Base-by-base conservation (phyloP, 2,329 filamentous ascomycete genomes). In the Hypoxylon sp. region DNA sequence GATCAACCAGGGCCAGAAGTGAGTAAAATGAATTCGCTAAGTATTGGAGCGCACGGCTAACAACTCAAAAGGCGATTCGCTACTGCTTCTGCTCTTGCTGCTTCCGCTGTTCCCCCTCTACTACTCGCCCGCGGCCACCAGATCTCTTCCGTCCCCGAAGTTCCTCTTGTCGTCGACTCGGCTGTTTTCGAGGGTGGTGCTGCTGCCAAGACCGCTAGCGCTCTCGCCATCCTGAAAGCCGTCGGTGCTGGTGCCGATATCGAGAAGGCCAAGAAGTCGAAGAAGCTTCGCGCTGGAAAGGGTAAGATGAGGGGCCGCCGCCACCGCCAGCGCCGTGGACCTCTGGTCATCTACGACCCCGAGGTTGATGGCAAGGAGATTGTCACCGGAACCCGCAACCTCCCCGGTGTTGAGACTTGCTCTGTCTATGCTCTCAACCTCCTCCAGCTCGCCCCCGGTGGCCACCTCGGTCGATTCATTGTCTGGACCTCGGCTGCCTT, bases 1-100 rank as follows among this genome's bases (percentile, higher is more conserved):
- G 94, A 90, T 99, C 91, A 97, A 97, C 90, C 90, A 97, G 85
- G 92, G 92, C 85, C 96, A 99, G 91, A 97, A 96, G 93, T 94
- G 83, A 85, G 90, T 84, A 31, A 22, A 61, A 37, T 20, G 10
- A 6, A 31, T 25, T 49, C 13, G 0, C 33, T 20, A 37, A 25
- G 20, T 11, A 40, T 40, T 40, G 6, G 58, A 64, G 73, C 78
- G 73, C 77, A 69, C 61, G 33, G 60, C 57, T 73, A 72, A 79
- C 70, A 67, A 77, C 51, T 33, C 37, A 75, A 94, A 75, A 94
- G 92, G 89, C 96, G 96, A 81, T 99, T 98, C 85, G 96, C 96
- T 85, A 97, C 94, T 81, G 94, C 94, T 83, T 99, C 96, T 80
- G 96, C 96, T 81, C 89, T 99, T 80, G 96, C 96, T 85, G 96